These are phyloP conservation scores for Senecio squalidus DNA, from an alignment of 140 eudicot genomes.

Conservation along the genomic window DNA sequence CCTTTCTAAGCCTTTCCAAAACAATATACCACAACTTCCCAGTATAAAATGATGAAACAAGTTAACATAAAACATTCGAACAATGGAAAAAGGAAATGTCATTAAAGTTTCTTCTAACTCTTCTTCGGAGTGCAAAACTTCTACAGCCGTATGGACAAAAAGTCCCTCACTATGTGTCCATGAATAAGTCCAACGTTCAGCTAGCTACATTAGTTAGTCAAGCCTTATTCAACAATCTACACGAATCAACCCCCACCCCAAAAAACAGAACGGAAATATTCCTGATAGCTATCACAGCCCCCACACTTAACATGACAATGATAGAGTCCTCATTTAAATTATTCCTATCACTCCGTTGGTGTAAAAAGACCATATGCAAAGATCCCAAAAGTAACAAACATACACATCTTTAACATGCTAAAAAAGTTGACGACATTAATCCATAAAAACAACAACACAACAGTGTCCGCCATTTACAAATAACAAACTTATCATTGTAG, in stretches of 20 bases:
- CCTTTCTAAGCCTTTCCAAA: slow-evolving; percentile 10
- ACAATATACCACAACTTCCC: slow-evolving; percentile 3
- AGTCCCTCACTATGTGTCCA: background rate
- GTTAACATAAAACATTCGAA: slow-evolving; percentile 4
- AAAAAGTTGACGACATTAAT: background rate
- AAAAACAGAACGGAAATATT: background rate
- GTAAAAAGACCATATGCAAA: background rate
- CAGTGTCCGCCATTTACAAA: too few relatives aligned
- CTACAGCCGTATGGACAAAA: background rate
- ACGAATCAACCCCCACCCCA: background rate
- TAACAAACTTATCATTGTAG: too few relatives aligned
- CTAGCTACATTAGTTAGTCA: background rate
- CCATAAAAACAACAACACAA: too few relatives aligned
- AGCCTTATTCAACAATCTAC: background rate
- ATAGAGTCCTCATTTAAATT: slow-evolving; percentile 12
- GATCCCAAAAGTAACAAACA: background rate
- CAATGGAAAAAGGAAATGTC: background rate
- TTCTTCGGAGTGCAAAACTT: background rate
- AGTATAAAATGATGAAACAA: slow-evolving; percentile 11
- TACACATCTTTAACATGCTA: background rate
- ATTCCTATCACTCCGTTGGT: slow-evolving; percentile 3
- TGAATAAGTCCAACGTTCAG: slow-evolving; percentile 9
- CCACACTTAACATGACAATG: slow-evolving; percentile 8
- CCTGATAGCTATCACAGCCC: background rate
- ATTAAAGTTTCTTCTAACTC: background rate